Base-by-base conservation (phyloP, 108 stramenopile species). In the Heterococcus sp. region DNA sequence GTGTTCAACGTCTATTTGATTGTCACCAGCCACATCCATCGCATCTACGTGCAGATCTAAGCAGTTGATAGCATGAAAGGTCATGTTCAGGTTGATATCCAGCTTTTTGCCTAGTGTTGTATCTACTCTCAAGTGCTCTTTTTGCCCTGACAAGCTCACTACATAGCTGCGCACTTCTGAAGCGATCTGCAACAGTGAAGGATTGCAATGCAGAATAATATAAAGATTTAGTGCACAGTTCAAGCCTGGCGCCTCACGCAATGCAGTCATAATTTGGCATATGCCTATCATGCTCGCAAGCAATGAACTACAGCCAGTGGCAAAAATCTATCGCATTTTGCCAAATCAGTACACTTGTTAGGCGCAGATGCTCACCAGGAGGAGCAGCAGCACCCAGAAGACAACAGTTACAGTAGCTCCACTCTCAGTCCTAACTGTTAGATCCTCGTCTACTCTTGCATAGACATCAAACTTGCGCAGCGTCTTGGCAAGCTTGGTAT, bases 1-100 rank as follows among this genome's bases (percentile, higher is more conserved):
- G 58, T 97, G 94, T 34, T 93, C 93, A n/a, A 97, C 76, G 70
- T 93, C 82, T 28, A 95, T 69, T 81, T 97, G 96, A 26, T 95
- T 94, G 84, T 99, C 96, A 3, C 98, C 98, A 2, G 98, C 96
- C 29, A 97, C 94, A 80, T 99, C 98, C 88, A 99, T 97, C 0
- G 93, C 94, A 84, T 99, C 96, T 37, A 99, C 74, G 79, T 99
- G 96, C 58, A 97, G 85, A 82, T 99, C 95, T 28, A 46, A 32
- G 87, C 98, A 99, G 35, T 90, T 90, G 68, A 99, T 78, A 3
- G 89, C 87, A 39, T 95, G 96, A 76, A 99, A 99, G 32, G 98
- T 97, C 31, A 99, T 93, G 88, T 99, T 94, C 5, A 96, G 65
- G 80, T 95, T 87, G 80, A 99, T 94, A 46, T 85, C 74, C 89